Conservation (phyloP, 768 basidiomycete species). For the Amanita subjunquillea region DNA sequence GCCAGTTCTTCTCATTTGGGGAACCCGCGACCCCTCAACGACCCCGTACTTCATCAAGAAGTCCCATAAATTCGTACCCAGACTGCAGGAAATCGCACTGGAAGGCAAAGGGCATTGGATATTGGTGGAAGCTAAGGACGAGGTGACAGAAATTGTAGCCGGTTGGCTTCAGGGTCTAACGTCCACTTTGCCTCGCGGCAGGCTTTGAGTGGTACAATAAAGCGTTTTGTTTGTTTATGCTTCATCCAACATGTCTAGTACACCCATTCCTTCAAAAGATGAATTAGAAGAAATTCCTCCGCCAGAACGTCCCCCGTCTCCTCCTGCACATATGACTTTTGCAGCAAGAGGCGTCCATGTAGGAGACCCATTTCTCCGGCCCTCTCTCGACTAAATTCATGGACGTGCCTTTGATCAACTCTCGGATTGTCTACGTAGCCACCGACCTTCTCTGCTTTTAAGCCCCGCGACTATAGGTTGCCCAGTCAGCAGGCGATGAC, state of each 20-base stretch:
- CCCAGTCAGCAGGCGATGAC: constrained; percentile 56
- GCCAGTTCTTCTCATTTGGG: constrained; percentile 53
- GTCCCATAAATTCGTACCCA: constrained; percentile 37
- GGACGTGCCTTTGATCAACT: constrained; percentile 1
- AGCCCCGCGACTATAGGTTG: constrained; percentile 65
- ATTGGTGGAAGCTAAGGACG: constrained; percentile 50
- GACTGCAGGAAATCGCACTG: constrained; percentile 39
- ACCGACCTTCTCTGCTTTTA: constrained; percentile 72
- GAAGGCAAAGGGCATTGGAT: constrained; percentile 61
- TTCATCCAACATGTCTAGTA: neutral
- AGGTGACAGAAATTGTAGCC: constrained; percentile 36
- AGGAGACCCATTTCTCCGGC: constrained; percentile 21
- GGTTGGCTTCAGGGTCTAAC: constrained; percentile 33
- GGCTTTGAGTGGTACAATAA: constrained; percentile 8
- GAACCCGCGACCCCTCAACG: constrained; percentile 44
- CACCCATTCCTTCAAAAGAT: constrained; percentile 21
- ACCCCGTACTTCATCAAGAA: constrained; percentile 28
- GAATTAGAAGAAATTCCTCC: constrained; percentile 50
- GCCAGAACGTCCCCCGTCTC: constrained; percentile 57
- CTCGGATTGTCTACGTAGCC: constrained; percentile 31
- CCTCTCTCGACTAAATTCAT: constrained; percentile 13
- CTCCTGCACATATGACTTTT: constrained; percentile 65
- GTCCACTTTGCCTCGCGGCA: constrained; percentile 10
- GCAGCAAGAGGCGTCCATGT: constrained; percentile 66
- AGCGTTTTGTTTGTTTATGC: too few relatives aligned